Base-by-base conservation (phyloP, 108 stramenopile genomes). In the Skeletonema grethae region DNA sequence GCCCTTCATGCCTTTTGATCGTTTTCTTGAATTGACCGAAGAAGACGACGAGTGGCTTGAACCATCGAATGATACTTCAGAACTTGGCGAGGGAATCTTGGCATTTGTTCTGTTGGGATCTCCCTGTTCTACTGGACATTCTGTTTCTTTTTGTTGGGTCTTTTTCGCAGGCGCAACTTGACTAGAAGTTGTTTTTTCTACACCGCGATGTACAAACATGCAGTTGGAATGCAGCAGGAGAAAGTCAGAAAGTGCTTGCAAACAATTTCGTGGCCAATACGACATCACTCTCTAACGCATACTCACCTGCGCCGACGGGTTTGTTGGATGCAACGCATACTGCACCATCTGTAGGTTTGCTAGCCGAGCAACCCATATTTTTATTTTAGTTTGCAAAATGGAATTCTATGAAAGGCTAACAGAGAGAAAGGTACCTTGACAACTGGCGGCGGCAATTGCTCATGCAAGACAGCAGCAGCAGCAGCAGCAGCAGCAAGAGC, bases 11-110 rank as follows among this genome's bases (percentile, higher is more conserved):
- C 73, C 72, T 11, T 35, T 48, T 18, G 61, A 43, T 0, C 41
- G 31, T 50, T 46, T 55, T 38, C 55, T 55, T 22, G 46, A 36
- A 6, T 55, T 18, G 35, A 31, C 53, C 18, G 55, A 63, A 8
- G 70, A 72, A 13, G 65, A 58, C 8, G 67, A 63, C 8, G 78
- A 79, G 58, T 79, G 70, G 15, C 57, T 58, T 24, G 68, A 70
- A 0, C 77, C 77, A 63, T 79, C 77, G 32, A 79, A 50, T 24
- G 68, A 70, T 9, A 71, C 78, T 58, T 79, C 78, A 39, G 72
- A 55, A 61, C 68, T 65, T 31, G 78, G 78, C 8, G 78, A 72
- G n/a, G 78, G 78, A 55, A 71, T 72, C 45, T 65, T 25, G 15
- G 36, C 25, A 25, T 8, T 58, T 6, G 28, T 12, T 18, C 4